Evolutionary conservation across 2,329 filamentous ascomycete species (phyloP).

Genomic region (Trichothecium roseum): DNA sequence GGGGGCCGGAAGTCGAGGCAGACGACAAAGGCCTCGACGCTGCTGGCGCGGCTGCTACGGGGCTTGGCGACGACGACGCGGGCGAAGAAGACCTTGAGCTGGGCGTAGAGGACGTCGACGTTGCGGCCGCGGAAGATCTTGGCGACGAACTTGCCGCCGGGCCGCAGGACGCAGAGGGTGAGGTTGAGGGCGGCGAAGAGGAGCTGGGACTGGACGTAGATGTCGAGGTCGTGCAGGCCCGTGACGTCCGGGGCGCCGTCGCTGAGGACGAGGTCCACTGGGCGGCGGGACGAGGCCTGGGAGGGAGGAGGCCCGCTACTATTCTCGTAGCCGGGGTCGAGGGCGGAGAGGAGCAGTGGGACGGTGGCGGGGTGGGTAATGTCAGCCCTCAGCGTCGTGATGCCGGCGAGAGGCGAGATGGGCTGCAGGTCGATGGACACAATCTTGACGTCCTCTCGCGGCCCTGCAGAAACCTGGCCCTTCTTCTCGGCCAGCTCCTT

Average conservation of each 20-base stretch:
- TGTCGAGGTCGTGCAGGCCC: slow-evolving; percentile 91
- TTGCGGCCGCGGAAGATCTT: slow-evolving; percentile 96
- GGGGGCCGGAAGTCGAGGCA: slow-evolving; percentile 84
- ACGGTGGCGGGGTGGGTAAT: slow-evolving; percentile 97
- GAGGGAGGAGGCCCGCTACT: slow-evolving; percentile 14
- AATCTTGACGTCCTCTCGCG: slow-evolving; percentile 73
- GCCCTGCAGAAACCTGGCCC: slow-evolving; percentile 18
- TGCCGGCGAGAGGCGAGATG: slow-evolving; percentile 87
- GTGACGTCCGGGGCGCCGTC: slow-evolving; percentile 96
- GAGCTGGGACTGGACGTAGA: slow-evolving; percentile 93
- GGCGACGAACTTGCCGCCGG: slow-evolving; percentile 91
- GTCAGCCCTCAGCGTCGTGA: slow-evolving; percentile 84
- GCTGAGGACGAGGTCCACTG: slow-evolving; percentile 87
- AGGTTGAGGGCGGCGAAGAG: slow-evolving; percentile 91
- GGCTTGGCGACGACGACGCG: slow-evolving; percentile 88
- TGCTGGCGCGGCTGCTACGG: slow-evolving; percentile 86
- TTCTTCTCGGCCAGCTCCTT: slow-evolving; percentile 8
- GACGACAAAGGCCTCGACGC: slow-evolving; percentile 93
- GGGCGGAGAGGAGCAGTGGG: slow-evolving; percentile 72
- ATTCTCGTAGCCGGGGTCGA: slow-evolving; percentile 60
- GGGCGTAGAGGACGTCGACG: slow-evolving; percentile 90
- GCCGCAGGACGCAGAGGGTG: slow-evolving; percentile 81
- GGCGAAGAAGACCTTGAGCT: slow-evolving; percentile 83
- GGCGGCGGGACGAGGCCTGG: slow-evolving; percentile 51
- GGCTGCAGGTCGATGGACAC: slow-evolving; percentile 94